These are phyloP conservation scores for Jaapia argillacea DNA, from an alignment of 768 basidiomycete genomes.

Conservation along the genomic window DNA sequence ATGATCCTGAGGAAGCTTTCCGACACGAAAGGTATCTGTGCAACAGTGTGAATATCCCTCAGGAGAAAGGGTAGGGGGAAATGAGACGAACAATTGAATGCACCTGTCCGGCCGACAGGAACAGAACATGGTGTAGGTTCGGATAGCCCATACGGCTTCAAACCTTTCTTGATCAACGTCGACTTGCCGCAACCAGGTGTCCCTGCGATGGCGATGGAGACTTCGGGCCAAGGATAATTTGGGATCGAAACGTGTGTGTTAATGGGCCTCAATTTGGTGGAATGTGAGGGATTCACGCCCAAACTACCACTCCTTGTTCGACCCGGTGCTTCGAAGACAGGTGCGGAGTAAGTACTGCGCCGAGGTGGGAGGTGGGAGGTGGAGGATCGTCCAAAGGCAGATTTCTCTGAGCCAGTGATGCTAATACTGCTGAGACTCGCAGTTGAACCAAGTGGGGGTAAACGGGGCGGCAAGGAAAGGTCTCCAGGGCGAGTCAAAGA, in stretches of 20 bases:
- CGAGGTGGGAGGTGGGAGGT: too few relatives aligned
- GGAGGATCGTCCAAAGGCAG: too few relatives aligned
- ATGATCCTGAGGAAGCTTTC: conserved; percentile 8
- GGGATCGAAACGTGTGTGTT: not conserved
- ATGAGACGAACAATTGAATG: not conserved
- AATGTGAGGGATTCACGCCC: conserved; percentile 25
- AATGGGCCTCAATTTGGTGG: not conserved
- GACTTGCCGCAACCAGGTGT: conserved; percentile 78
- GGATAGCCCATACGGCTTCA: conserved; percentile 36
- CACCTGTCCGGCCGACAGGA: not conserved
- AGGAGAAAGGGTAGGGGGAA: not conserved
- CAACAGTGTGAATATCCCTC: not conserved
- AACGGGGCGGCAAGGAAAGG: conserved; percentile 16
- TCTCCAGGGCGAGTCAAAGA: not conserved
- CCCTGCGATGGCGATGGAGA: conserved; percentile 76
- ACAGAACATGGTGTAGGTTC: not conserved
- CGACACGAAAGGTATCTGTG: conserved; percentile 33
- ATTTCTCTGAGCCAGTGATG: too few relatives aligned
- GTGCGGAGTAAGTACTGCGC: too few relatives aligned
- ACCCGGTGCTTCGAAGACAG: too few relatives aligned
- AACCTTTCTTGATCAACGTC: conserved; percentile 65
- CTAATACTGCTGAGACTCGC: conserved; percentile 16
- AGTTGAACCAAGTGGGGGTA: conserved; percentile 23
- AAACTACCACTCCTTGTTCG: conserved; percentile 55
- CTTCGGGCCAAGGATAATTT: conserved; percentile 8